Conservation (phyloP, 305 asterid species). For the Solanum hybrid region DNA sequence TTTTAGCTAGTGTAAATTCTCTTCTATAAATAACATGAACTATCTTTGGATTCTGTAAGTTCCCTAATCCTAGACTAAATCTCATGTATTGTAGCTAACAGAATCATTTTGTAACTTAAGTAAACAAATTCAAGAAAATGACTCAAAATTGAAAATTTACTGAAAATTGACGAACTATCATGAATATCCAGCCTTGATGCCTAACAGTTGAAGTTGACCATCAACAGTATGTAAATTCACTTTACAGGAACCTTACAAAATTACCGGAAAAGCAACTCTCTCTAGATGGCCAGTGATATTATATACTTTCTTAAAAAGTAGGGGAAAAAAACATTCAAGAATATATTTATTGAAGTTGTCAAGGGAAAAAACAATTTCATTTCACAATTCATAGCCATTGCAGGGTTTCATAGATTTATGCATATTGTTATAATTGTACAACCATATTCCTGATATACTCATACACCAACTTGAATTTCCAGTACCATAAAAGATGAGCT, state of each 20-base stretch:
- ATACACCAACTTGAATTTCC: not conserved
- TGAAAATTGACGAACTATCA: not conserved
- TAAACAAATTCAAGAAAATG: not conserved
- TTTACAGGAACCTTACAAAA: not conserved
- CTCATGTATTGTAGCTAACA: not conserved
- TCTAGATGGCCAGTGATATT: not conserved
- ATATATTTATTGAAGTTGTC: not conserved
- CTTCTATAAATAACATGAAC: not conserved
- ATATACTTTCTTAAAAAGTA: not conserved
- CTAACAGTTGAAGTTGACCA: not conserved
- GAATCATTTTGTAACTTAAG: not conserved
- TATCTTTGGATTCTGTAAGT: not conserved
- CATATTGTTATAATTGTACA: not conserved
- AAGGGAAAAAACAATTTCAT: not conserved
- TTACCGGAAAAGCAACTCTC: not conserved
- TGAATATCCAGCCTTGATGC: not conserved
- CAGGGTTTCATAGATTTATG: not conserved
- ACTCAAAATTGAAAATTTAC: not conserved
- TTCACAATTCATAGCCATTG: not conserved
- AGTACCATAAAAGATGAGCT: not conserved
- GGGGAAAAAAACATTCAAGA: not conserved
- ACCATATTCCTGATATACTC: not conserved
- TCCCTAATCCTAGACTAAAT: not conserved
- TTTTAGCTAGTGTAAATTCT: not conserved
- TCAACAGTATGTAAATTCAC: not conserved